Conservation (phyloP, 352 stramenopile genomes). For the Phytophthora nicotianae region DNA sequence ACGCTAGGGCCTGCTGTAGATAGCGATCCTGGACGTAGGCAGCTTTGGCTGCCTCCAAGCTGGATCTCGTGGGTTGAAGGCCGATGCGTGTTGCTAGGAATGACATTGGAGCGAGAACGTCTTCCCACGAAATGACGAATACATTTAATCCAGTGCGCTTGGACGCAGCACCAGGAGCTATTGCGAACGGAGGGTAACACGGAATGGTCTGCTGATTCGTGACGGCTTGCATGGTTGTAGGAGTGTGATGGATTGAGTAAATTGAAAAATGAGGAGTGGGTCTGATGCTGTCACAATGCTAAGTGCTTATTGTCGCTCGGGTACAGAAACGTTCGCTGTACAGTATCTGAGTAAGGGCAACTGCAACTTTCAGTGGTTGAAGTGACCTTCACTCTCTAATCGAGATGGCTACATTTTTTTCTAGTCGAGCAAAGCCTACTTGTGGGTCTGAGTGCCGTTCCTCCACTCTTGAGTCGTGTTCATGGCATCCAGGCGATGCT, state of each 20-base stretch:
- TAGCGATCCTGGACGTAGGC: constrained; percentile 46
- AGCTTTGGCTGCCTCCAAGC: constrained; percentile 36
- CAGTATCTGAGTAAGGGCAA: constrained; percentile 6
- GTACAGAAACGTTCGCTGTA: not conserved
- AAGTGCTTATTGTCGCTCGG: too few species aligned
- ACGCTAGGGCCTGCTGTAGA: constrained; percentile 53
- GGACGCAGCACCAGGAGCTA: not conserved
- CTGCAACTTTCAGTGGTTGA: constrained; percentile 17
- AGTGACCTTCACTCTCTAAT: constrained; percentile 22
- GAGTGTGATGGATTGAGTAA: constrained; percentile 7
- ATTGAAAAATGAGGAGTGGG: constrained; percentile 17
- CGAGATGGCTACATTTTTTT: constrained; percentile 15
- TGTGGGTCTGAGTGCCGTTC: too few species aligned
- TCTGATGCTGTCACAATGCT: too few species aligned
- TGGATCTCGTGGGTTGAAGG: constrained; percentile 38
- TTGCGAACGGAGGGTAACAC: constrained; percentile 20
- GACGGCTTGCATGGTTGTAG: constrained; percentile 13
- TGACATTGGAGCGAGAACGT: constrained; percentile 57
- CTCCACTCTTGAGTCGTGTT: constrained; percentile 10
- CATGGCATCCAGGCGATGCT: constrained; percentile 30
- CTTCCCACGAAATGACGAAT: constrained; percentile 65
- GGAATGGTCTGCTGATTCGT: constrained; percentile 12
- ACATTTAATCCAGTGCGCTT: constrained; percentile 12
- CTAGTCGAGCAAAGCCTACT: constrained; percentile 21
- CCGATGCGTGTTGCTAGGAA: constrained; percentile 48